Evolutionary conservation across 2,329 filamentous ascomycete genomes (phyloP).

Genomic region (Aspergillus japonicus): DNA sequence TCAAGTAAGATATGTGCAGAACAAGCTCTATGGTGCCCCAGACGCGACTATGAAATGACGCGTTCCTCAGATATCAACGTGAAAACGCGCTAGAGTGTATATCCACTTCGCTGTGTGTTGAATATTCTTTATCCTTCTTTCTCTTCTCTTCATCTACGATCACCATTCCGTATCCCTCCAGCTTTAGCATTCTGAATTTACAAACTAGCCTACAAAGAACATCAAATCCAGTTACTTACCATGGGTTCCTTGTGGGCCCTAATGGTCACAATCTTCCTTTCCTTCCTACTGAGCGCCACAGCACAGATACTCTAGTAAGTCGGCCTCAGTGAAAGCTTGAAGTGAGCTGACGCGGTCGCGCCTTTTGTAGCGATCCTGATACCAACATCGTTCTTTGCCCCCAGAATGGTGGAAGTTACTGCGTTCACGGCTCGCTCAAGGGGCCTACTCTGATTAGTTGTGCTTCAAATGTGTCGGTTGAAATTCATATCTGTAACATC

Average conservation of each 20-base stretch:
- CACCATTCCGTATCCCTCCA: too few species aligned
- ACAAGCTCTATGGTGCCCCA: too few species aligned
- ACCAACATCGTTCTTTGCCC: conserved; percentile 23
- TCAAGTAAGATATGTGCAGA: too few species aligned
- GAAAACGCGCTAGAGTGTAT: too few species aligned
- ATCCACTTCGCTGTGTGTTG: too few species aligned
- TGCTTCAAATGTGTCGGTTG: conserved; percentile 4
- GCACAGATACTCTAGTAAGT: conserved; percentile 17
- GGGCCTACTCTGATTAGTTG: conserved; percentile 20
- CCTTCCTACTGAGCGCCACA: not conserved
- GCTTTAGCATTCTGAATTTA: too few species aligned
- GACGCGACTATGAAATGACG: too few species aligned
- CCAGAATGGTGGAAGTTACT: conserved; percentile 19
- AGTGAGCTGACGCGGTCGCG: too few species aligned
- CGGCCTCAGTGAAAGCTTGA: not conserved
- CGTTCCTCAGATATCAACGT: too few species aligned
- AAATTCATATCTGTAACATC: conserved; percentile 21
- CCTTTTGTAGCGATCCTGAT: conserved; percentile 13
- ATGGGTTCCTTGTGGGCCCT: not conserved
- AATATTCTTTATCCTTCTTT: too few species aligned
- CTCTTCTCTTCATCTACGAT: too few species aligned
- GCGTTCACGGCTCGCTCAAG: conserved; percentile 17
- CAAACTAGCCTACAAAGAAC: too few species aligned
- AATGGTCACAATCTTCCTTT: not conserved
- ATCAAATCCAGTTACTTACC: not conserved